Evolutionary conservation across 2,329 filamentous ascomycete genomes (phyloP).

Genomic region (Aspergillus unguis): DNA sequence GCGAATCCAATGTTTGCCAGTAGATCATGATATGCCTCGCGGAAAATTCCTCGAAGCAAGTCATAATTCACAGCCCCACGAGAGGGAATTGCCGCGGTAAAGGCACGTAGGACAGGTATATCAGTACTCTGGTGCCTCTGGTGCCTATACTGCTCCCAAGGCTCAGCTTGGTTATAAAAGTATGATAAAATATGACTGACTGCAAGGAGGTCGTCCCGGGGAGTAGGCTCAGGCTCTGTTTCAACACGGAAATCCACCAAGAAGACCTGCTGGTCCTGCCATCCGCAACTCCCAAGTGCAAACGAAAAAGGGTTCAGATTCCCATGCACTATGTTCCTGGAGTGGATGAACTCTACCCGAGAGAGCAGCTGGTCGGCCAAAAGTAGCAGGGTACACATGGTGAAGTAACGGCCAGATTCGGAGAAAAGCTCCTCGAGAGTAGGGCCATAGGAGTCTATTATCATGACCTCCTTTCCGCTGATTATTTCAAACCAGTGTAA

Average conservation of each 20-base stretch:
- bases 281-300: constrained; percentile 6
- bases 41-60: constrained; percentile 1
- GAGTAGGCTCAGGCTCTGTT: neutral
- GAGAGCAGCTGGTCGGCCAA: constrained; percentile 13
- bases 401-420: constrained; percentile 11
- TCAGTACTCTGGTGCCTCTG: neutral
- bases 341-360: constrained; percentile 15
- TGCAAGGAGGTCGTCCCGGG: constrained; percentile 8
- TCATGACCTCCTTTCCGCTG: constrained; percentile 9
- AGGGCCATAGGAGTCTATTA: constrained; percentile 10
- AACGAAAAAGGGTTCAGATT: constrained; percentile 13
- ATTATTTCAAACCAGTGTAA: constrained; percentile 14
- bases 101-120: neutral
- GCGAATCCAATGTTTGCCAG: neutral
- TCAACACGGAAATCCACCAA: constrained; percentile 8
- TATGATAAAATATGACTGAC: constrained; percentile 13
- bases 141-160: neutral
- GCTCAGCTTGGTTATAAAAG: neutral
- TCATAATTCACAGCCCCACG: neutral
- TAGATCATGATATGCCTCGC: neutral
- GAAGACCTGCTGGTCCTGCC: constrained; percentile 11
- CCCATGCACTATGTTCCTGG: constrained; percentile 10
- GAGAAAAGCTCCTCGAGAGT: constrained; percentile 12
- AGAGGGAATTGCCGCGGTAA: neutral
- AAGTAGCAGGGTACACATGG: constrained; percentile 8